These are phyloP conservation scores for Metroxylon sagu DNA, from an alignment of 176 grass and related monocot species.

Conservation along the genomic window DNA sequence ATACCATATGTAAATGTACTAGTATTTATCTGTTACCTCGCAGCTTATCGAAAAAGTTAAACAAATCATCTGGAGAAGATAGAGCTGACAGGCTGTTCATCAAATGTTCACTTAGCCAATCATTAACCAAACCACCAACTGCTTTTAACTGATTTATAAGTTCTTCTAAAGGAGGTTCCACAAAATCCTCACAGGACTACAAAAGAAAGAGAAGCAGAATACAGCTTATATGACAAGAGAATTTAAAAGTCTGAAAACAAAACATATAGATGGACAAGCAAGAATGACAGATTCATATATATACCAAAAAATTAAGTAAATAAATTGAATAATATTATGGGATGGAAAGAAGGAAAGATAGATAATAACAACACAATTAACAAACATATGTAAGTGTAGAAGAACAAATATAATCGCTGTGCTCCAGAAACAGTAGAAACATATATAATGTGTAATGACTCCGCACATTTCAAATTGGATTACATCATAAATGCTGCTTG, in stretches of 20 bases:
- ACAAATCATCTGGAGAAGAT: slow-evolving; percentile 70
- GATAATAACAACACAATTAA: too few relatives aligned
- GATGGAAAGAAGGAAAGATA: too few relatives aligned
- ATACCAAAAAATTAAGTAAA: too few relatives aligned
- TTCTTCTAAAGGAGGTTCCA: slow-evolving; percentile 64
- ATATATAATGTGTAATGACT: too few relatives aligned
- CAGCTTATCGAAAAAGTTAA: slow-evolving; percentile 85
- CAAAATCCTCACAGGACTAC: slow-evolving; percentile 76
- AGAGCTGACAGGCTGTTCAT: slow-evolving; percentile 35
- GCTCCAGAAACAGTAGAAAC: too few relatives aligned
- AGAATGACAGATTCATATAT: too few relatives aligned
- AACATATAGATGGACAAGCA: too few relatives aligned
- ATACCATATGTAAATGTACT: background rate
- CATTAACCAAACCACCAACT: slow-evolving; percentile 31
- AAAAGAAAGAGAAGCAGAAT: slow-evolving; percentile 14
- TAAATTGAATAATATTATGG: too few relatives aligned
- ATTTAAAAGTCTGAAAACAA: background rate
- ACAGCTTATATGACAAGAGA: background rate
- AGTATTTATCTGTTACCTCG: slow-evolving; percentile 29
- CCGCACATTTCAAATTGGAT: too few relatives aligned
- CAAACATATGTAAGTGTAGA: too few relatives aligned
- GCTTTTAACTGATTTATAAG: slow-evolving; percentile 62
- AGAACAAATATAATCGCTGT: too few relatives aligned
- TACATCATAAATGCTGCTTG: background rate
- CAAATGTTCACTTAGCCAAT: slow-evolving; percentile 57